phyloP scores from a whole-genome alignment of 441 rosid genomes.

The Erysimum pusillum region DNA sequence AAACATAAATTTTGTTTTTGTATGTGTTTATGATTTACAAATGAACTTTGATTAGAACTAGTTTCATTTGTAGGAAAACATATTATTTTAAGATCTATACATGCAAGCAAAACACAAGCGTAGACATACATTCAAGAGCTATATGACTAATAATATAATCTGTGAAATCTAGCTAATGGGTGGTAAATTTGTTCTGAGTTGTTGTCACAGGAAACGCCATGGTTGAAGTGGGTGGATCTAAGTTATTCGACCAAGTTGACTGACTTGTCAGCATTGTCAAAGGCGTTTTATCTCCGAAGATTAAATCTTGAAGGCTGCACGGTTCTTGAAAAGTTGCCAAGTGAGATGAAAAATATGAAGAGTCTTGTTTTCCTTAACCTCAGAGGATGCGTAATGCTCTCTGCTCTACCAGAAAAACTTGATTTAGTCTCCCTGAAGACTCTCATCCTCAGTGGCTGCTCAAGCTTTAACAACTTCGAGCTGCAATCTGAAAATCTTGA shows the following conservation, averaged over 20 bases:
- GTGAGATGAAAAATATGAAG: slow-evolving; percentile 5
- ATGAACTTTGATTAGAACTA: too few species aligned
- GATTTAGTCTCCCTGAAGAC: neutral
- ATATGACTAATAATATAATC: neutral
- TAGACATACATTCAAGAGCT: neutral
- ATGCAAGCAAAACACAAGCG: too few species aligned
- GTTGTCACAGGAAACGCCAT: neutral
- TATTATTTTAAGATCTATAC: too few species aligned
- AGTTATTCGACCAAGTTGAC: too few species aligned
- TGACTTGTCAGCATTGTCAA: too few species aligned
- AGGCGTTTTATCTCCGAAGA: too few species aligned
- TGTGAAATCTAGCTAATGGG: neutral
- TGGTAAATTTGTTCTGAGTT: neutral
- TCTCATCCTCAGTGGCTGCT: slow-evolving; percentile 4
- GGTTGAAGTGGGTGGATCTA: too few species aligned
- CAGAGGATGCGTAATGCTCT: slow-evolving; percentile 6
- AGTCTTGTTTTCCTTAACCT: slow-evolving; percentile 9
- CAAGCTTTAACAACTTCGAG: too few species aligned
- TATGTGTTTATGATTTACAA: too few species aligned
- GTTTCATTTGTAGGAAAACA: neutral
- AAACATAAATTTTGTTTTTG: too few species aligned
- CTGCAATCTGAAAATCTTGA: too few species aligned
- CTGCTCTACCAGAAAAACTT: neutral
- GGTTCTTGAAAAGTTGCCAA: neutral
- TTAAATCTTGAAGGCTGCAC: slow-evolving; percentile 28